Evolutionary conservation across 495 filamentous ascomycete genomes (phyloP).

Genomic region (Penicillium arizonense): DNA sequence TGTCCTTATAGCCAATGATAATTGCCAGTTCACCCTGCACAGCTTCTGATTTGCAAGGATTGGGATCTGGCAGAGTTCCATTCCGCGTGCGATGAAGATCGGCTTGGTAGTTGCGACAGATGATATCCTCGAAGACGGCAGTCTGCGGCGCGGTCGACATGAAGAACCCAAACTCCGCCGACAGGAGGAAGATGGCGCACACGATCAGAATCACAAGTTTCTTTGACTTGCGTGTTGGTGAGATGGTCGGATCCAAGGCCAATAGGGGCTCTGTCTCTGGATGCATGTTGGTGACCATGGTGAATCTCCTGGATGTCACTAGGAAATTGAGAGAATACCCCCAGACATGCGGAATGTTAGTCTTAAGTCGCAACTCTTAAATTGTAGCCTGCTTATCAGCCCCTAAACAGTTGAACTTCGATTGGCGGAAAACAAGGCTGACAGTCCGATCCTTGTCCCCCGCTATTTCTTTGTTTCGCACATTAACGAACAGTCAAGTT

Average conservation of each 20-base stretch:
- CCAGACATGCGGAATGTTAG: not conserved
- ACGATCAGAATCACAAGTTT: constrained; percentile 18
- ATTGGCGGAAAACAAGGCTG: too few species aligned
- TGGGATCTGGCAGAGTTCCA: not conserved
- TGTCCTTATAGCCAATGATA: constrained; percentile 41
- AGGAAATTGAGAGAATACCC: not conserved
- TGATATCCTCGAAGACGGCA: constrained; percentile 38
- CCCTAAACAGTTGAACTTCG: too few species aligned
- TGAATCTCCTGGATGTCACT: not conserved
- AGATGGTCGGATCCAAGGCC: not conserved
- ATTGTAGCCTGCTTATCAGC: not conserved
- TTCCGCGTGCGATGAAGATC: constrained; percentile 1
- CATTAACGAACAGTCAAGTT: too few species aligned
- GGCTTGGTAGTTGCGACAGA: constrained; percentile 35
- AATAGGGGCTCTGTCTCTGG: not conserved
- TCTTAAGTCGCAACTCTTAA: too few species aligned
- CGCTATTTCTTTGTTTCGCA: not conserved
- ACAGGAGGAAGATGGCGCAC: constrained; percentile 16
- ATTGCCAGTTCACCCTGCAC: constrained; percentile 45
- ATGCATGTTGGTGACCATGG: not conserved
- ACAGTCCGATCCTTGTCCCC: not conserved
- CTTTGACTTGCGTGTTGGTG: constrained; percentile 4
- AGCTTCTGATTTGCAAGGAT: constrained; percentile 38
- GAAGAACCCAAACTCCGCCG: constrained; percentile 27
- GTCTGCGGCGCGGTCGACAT: constrained; percentile 31